Conservation (phyloP, 164 flowering plant species). For the Stephania yunnanensis region DNA sequence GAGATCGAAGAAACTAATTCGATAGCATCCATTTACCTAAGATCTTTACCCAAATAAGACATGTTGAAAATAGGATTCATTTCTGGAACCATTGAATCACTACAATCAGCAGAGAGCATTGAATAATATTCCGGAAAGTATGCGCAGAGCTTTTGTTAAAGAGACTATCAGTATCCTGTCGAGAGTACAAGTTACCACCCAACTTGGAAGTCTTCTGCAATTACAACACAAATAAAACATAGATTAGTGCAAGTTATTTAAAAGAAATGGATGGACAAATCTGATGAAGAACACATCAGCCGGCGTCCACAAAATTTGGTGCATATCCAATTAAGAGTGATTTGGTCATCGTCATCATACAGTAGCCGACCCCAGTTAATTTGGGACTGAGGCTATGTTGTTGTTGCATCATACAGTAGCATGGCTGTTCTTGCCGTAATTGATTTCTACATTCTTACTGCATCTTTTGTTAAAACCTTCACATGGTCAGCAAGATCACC, state of each 20-base stretch:
- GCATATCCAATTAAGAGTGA: background rate
- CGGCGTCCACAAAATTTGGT: background rate
- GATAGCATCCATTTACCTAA: too few relatives aligned
- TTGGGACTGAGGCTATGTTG: too few relatives aligned
- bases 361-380: too few relatives aligned
- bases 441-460: conserved; percentile 4
- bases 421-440: conserved; percentile 10
- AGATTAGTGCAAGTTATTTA: too few relatives aligned
- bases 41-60: conserved; percentile 14
- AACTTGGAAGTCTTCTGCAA: conserved; percentile 23
- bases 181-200: conserved; percentile 15
- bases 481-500: conserved; percentile 4
- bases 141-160: conserved; percentile 64
- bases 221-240: conserved; percentile 3
- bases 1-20: too few relatives aligned
- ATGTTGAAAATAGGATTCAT: conserved; percentile 20
- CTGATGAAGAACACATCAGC: too few relatives aligned
- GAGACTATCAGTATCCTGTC: conserved; percentile 32
- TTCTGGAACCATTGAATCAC: conserved; percentile 12
- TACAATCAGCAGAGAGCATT: conserved; percentile 30
- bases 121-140: conserved; percentile 62
- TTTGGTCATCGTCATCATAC: conserved; percentile 5
- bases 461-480: conserved; percentile 16
- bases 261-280: too few relatives aligned
- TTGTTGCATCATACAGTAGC: conserved; percentile 5